Evolutionary conservation across 2,329 filamentous ascomycete genomes (phyloP), one percentile per base, ranked within the genome.

Genomic region (Dactylonectria estremocensis): DNA sequence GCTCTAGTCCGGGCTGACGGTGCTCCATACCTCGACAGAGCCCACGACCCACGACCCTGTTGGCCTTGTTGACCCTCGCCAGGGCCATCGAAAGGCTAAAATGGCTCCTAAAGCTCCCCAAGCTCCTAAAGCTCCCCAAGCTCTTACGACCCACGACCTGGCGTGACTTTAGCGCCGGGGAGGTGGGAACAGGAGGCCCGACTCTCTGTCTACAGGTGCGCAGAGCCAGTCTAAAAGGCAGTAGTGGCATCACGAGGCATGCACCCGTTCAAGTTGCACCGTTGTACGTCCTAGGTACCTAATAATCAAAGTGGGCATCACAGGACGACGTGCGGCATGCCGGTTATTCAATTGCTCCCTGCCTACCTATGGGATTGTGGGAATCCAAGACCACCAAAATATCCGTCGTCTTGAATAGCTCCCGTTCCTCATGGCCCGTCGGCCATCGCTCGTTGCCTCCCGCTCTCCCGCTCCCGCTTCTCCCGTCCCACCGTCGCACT

Each of bases 141-240:
- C 24, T 28, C 43, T 43, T 18, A 24, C 49, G n/a, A 16, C 56
- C 48, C 45, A 60, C 56, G 22, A 43, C 57, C 48, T 50, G 61
- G 67, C 61, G 65, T 68, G 68, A 31, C n/a, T 66, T 54, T 69
- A 69, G 61, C 68, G 66, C 61, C 61, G 61, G 46, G 55, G 64
- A 62, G 55, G 31, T 54, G 40, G 20, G 18, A 28, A 28, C 24
- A 28, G 24, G 24, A 28, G 24, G 24, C 7, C 24, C 24, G 24
- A 28, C 24, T 13, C 37, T 43, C 22, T 18, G 43, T 24, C 49
- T 48, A 45, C 46, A 52, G 43, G 52, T 33, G 16, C 8, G 8
- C 40, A 14, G 16, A 43, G 14, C 40, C 40, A 14, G 40, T 43
- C 14, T n/a, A 18, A 5, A 40, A 13, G 5, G 7, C 40, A 43